Evolutionary conservation across 139 green algal species (phyloP), one percentile per base, ranked within the genome.

Genomic region (Yamagishiella unicocca): DNA sequence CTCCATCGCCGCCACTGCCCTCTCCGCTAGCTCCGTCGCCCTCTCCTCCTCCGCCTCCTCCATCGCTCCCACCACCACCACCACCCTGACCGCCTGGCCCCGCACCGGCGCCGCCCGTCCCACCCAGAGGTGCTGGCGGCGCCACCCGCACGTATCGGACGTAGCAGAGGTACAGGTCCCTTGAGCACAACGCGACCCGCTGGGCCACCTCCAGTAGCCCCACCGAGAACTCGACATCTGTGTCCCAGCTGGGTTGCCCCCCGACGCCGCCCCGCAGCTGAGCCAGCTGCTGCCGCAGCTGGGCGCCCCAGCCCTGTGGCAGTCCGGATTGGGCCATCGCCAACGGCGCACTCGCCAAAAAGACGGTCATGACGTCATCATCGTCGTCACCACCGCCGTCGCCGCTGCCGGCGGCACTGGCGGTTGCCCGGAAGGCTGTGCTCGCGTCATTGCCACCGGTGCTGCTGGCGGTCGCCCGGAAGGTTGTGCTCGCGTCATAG

Each of bases 81-180:
- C n/a, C 64, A 24, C 27, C 71, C 4, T 3, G 27, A 27, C 70
- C 38, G 22, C 38, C 19, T n/a, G 12, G 40, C 0, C n/a, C n/a
- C n/a, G n/a, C 78, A 21, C 58, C 58, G 40, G 3, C 58, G 9
- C 29, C 54, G 12, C 37, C 58, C 1, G 37, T 61, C 12, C 40
- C 35, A 38, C 9, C 6, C 58, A 64, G 53, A 0, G 29, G 19
- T 43, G 31, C n/a, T 31, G 43, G 10, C 45, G n/a, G 50, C 61
- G 53, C 38, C 43, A 66, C 64, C 31, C 62, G 5, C 4, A 54
- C 31, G 61, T 86, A 86, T 1, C 6, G 31, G 33, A 68, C 35
- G 31, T 86, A 86, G 62, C 80, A 86, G 3, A 77, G 64, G 42
- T 86, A 86, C 43, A 86, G 80, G 29, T 86, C 80, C 17, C n/a